Conservation (phyloP, 352 stramenopile genomes). For the Pythium utonaiense region DNA sequence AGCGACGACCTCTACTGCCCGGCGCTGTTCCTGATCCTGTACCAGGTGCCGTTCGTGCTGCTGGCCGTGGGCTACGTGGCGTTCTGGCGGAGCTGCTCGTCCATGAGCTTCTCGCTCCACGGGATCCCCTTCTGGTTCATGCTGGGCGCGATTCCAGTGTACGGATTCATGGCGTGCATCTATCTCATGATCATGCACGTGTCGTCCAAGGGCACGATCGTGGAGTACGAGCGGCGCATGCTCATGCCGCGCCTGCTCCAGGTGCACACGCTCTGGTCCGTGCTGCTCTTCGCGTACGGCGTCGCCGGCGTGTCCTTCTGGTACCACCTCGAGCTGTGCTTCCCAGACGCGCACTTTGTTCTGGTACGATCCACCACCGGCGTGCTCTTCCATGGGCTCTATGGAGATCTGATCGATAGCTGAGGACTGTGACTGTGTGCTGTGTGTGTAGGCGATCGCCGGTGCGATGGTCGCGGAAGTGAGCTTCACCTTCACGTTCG, state of each 20-base stretch:
- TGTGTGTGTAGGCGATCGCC: slow-evolving; percentile 37
- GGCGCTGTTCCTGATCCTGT: slow-evolving; percentile 68
- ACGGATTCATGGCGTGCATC: slow-evolving; percentile 80
- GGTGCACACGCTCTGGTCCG: slow-evolving; percentile 71
- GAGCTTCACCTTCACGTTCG: slow-evolving; percentile 66
- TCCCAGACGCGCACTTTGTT: slow-evolving; percentile 70
- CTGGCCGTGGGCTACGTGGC: slow-evolving; percentile 58
- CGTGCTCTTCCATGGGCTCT: no score
- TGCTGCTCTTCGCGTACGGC: slow-evolving; percentile 61
- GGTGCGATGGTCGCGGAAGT: slow-evolving; percentile 61
- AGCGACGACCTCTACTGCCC: slow-evolving; percentile 87
- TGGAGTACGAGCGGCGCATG: slow-evolving; percentile 83
- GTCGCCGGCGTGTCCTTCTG: slow-evolving; percentile 56
- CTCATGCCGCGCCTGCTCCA: slow-evolving; percentile 82
- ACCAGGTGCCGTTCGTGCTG: slow-evolving; percentile 69
- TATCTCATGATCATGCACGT: slow-evolving; percentile 87
- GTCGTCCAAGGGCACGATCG: slow-evolving; percentile 79
- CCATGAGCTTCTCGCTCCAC: slow-evolving; percentile 46
- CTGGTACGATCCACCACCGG: slow-evolving; percentile 43
- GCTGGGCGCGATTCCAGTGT: slow-evolving; percentile 52
- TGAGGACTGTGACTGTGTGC: not conserved
- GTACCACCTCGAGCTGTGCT: slow-evolving; percentile 69
- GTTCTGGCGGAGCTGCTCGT: slow-evolving; percentile 64
- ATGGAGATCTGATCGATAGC: no score
- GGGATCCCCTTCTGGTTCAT: slow-evolving; percentile 83